Base-by-base conservation (phyloP, 495 filamentous ascomycete genomes). In the Aspergillus asperescens region DNA sequence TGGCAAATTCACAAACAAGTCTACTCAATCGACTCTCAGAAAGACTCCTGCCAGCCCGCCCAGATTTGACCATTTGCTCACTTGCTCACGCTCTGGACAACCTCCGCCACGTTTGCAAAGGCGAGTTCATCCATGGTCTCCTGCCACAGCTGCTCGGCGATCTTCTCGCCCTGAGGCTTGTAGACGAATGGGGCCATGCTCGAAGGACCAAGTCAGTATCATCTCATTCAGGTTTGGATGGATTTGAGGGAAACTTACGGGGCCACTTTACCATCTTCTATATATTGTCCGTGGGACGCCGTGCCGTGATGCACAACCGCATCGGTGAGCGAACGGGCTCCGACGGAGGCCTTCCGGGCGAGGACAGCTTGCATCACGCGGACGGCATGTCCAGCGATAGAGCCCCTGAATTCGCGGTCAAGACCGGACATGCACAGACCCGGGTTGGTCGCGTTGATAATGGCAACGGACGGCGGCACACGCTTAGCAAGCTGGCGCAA, bases 381-480 rank as follows among this genome's bases (percentile, higher is more conserved):
- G n/a, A 12, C 42, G 23, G 57, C 44, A 15, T 47, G 20, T 23
- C 41, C 35, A 7, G 48, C 29, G 25, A 48, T 10, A 4, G 27
- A 35, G 6, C 41, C 57, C 16, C 43, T 47, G 35, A 52, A 35
- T 23, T 57, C 42, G 7, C 43, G 48, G 27, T 27, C 31, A 12
- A 48, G 42, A 6, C 29, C 56, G 5, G 56, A 54, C 13, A 50
- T 44, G 38, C 40, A 50, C 13, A 59, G 18, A 9, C 60, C 60
- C 1, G 64, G 59, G 12, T 54, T 56, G 16, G 56, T 28, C 9
- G 42, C 50, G 31, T 64, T 63, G 48, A 67, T 55, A 28, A 67
- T 31, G 5, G 54, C 44, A 1, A 52, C 54, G 0, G 41, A 31
- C 9, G 27, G 9, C 5, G 23, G 25, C 5, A 60, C 35, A 8